Evolutionary conservation across 2,329 filamentous ascomycete genomes (phyloP), one percentile per base, ranked within the genome.

Genomic region (Monosporascus sp.): DNA sequence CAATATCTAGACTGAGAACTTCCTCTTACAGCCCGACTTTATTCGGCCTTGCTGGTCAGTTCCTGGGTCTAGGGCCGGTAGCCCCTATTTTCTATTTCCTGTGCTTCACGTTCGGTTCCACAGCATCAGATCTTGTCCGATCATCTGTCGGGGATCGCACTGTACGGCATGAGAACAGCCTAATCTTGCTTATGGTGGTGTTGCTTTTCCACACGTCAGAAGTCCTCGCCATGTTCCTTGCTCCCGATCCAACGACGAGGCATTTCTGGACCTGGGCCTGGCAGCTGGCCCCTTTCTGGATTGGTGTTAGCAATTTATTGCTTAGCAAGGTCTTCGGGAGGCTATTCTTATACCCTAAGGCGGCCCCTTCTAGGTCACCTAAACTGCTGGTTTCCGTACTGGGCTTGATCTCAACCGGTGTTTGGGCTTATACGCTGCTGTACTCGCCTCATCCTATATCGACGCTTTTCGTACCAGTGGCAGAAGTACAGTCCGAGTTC

Each of bases 201-300:
- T 41, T 65, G 6, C 14, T 49, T 8, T 50, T 66, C n/a, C 61
- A 65, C 49, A 61, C 59, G 9, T 49, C 52, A 17, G 52, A 60
- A 41, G 54, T 63, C 7, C 56, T 60, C 17, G 52, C 49, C 36
- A 59, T 57, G 45, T 63, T 55, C 38, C 44, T 61, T 4, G 49
- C 57, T 3, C 58, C 58, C 0, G 59, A 63, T 16, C 34, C 44
- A 3, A 40, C 49, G 19, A 59, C 54, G 2, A 57, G 61, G 3
- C 61, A 66, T 45, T 63, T 52, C 31, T 63, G 61, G 62, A 55
- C 57, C 16, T 66, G 60, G 60, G 60, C 59, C 19, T 66, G 62
- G 63, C 63, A 64, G 49, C 46, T 61, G 40, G 43, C 52, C 19
- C 62, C 63, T 34, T 19, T 62, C 1, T 64, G 60, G 60, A 60